These are phyloP conservation scores for Mycena metata DNA, from an alignment of 768 basidiomycete species.

Conservation along the genomic window DNA sequence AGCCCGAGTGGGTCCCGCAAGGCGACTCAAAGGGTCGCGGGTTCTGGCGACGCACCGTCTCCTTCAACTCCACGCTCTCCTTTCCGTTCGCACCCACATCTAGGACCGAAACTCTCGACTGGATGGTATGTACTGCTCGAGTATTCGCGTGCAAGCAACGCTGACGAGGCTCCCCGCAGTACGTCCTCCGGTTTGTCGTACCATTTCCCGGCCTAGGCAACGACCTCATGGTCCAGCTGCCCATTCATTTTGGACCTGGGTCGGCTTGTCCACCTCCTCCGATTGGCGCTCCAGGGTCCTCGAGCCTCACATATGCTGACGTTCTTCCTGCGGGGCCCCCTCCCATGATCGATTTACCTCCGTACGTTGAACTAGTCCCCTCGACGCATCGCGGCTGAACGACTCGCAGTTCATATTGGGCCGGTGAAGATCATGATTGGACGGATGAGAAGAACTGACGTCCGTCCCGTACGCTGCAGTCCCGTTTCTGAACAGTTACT, in stretches of 20 bases:
- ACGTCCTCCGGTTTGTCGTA: neutral
- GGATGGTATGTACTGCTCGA: neutral
- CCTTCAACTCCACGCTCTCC: conserved; percentile 14
- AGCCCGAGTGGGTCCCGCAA: conserved; percentile 24
- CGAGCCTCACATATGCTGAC: conserved; percentile 21
- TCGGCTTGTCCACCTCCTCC: conserved; percentile 25
- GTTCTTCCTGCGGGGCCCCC: conserved; percentile 32
- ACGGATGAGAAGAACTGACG: conserved; percentile 18
- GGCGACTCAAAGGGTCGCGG: conserved; percentile 14
- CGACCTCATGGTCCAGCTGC: conserved; percentile 32
- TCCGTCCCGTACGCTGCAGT: neutral
- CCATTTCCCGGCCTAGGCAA: conserved; percentile 37
- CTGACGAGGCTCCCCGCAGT: neutral
- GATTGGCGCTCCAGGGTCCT: conserved; percentile 8
- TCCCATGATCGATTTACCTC: conserved; percentile 31
- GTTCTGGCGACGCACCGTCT: conserved; percentile 18
- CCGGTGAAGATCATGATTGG: conserved; percentile 32
- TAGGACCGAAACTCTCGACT: conserved; percentile 15
- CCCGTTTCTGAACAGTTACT: too few relatives aligned
- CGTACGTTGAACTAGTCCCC: neutral
- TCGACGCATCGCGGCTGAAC: neutral
- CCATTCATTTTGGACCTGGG: conserved; percentile 32
- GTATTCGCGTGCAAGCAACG: neutral
- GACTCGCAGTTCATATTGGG: conserved; percentile 23
- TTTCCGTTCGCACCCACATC: conserved; percentile 20